Evolutionary conservation across 2,329 filamentous ascomycete genomes (phyloP).

Genomic region (Ophiocordyceps camponoti-leonardi): DNA sequence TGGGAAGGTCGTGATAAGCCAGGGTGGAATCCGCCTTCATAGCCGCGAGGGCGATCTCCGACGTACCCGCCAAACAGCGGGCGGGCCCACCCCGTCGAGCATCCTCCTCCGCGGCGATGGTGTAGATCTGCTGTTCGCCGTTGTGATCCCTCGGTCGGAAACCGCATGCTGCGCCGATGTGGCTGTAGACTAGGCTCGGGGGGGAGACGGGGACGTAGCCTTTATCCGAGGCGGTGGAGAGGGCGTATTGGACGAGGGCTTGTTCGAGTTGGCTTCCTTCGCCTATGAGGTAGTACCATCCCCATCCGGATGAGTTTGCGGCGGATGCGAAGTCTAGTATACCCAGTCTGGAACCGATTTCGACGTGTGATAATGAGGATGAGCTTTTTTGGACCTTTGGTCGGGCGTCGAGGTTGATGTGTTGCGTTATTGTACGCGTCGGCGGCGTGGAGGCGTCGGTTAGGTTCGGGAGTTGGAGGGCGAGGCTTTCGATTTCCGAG

Average conservation of each 20-base stretch:
- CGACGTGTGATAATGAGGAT: conserved; percentile 58
- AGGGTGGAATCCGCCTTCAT: conserved; percentile 67
- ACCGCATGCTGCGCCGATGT: conserved; percentile 80
- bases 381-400: conserved; percentile 3
- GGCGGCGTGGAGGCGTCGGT: conserved; percentile 62
- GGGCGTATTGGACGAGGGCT: conserved; percentile 73
- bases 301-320: conserved; percentile 77
- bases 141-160: conserved; percentile 86
- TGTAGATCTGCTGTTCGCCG: conserved; percentile 85
- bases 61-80: conserved; percentile 68
- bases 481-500: conserved; percentile 54
- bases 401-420: conserved; percentile 56
- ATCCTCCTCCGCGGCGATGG: conserved; percentile 47
- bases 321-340: conserved; percentile 81
- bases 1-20: conserved; percentile 46
- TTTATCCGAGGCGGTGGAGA: conserved; percentile 51
- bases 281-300: conserved; percentile 92
- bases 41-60: conserved; percentile 85
- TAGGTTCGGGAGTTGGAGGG: conserved; percentile 69
- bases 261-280: conserved; percentile 91
- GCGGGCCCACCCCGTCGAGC: conserved; percentile 44
- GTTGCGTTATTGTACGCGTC: conserved; percentile 51
- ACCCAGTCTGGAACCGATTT: conserved; percentile 72
- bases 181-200: conserved; percentile 78
- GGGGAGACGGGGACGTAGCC: conserved; percentile 74